These are phyloP conservation scores for Hypoxylon sp. DNA, from an alignment of 2,329 filamentous ascomycete species.

Conservation along the genomic window DNA sequence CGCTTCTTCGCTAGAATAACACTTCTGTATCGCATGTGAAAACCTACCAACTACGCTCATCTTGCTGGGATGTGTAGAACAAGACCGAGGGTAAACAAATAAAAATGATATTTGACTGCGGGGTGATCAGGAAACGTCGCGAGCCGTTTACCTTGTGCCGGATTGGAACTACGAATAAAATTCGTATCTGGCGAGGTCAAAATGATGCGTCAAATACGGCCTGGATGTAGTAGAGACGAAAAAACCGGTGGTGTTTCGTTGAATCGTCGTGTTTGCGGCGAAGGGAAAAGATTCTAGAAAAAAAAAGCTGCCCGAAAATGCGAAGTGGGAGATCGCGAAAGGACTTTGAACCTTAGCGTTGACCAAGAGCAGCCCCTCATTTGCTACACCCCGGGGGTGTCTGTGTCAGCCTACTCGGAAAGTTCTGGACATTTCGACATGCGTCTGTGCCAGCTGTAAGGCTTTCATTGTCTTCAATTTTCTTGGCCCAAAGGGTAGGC, in stretches of 20 bases:
- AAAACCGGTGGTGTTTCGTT: slow-evolving; percentile 24
- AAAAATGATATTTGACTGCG: slow-evolving; percentile 41
- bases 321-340: slow-evolving; percentile 45
- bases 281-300: slow-evolving; percentile 38
- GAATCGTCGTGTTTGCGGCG: slow-evolving; percentile 39
- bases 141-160: slow-evolving; percentile 36
- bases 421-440: slow-evolving; percentile 53
- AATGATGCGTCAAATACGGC: slow-evolving; percentile 25
- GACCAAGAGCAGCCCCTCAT: slow-evolving; percentile 44
- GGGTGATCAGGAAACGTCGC: slow-evolving; percentile 41
- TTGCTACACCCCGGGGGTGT: slow-evolving; percentile 43
- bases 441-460: slow-evolving; percentile 28
- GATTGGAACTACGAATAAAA: slow-evolving; percentile 32
- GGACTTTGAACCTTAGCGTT: slow-evolving; percentile 41
- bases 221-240: slow-evolving; percentile 24
- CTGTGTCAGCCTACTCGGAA: slow-evolving; percentile 34
- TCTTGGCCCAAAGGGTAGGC: not conserved
- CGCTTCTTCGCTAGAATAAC: slow-evolving; percentile 8
- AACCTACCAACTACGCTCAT: slow-evolving; percentile 69
- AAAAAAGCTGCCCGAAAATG: slow-evolving; percentile 53
- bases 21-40: not conserved
- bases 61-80: slow-evolving; percentile 57
- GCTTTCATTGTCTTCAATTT: slow-evolving; percentile 12
- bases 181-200: slow-evolving; percentile 21
- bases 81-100: slow-evolving; percentile 43